Conservation (phyloP, 2,329 filamentous ascomycete genomes). For the Cercospora canescens region DNA sequence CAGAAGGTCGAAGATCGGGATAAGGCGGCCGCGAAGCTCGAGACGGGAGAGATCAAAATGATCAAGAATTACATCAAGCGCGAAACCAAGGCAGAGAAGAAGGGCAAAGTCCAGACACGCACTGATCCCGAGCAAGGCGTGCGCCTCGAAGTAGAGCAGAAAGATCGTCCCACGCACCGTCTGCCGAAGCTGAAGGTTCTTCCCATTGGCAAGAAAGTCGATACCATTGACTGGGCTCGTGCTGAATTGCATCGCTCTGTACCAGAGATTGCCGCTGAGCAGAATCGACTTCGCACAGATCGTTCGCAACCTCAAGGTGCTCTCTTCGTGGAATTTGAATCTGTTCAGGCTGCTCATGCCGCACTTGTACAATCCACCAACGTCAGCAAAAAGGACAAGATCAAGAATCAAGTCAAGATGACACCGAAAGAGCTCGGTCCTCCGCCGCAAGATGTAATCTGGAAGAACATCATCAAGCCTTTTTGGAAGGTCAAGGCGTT, state of each 20-base stretch:
- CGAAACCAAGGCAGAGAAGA: conserved; percentile 29
- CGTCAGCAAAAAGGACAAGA: conserved; percentile 7
- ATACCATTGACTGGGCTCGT: conserved; percentile 87
- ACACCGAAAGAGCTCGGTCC: conserved; percentile 43
- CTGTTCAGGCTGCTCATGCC: conserved; percentile 76
- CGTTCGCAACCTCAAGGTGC: conserved; percentile 67
- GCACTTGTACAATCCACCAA: conserved; percentile 61
- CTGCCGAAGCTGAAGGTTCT: conserved; percentile 36
- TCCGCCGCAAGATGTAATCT: conserved; percentile 42
- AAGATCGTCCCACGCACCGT: conserved; percentile 71
- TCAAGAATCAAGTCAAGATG: conserved; percentile 22
- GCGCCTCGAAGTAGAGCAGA: conserved; percentile 55
- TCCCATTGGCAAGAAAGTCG: conserved; percentile 77
- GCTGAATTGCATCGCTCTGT: conserved; percentile 71
- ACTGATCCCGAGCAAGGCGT: conserved; percentile 23
- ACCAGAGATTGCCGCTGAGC: conserved; percentile 67
- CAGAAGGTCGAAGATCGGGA: conserved; percentile 46
- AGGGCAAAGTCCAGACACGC: conserved; percentile 13
- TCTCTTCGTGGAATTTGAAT: conserved; percentile 85
- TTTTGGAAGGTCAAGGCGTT: conserved; percentile 32
- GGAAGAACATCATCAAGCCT: conserved; percentile 45
- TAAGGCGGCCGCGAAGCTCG: conserved; percentile 45
- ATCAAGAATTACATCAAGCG: conserved; percentile 36
- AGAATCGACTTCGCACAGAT: conserved; percentile 65
- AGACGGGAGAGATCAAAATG: conserved; percentile 45